Percentiles rank a stretch among this genome's conserved stretches.
Conservation (phyloP, 805 yeast species). For the Sugiyamaella floridensis region DNA sequence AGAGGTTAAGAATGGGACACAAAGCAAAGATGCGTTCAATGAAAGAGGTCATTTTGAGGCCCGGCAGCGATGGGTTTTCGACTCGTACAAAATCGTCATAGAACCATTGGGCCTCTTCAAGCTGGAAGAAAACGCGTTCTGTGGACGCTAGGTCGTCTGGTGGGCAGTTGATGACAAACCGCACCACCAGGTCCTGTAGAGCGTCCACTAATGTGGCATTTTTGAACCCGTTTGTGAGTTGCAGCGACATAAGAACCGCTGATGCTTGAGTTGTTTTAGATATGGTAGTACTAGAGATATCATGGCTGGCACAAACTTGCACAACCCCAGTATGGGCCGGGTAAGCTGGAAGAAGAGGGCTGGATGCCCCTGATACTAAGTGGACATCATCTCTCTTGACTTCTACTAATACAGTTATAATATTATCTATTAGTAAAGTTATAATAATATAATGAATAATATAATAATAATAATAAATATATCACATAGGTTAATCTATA, state of each 20-base stretch:
- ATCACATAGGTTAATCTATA: too few species aligned
- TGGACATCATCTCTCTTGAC: too few species aligned
- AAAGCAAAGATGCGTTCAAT: conserved; percentile 72
- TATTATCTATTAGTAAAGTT: too few species aligned
- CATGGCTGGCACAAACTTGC: conserved; percentile 1
- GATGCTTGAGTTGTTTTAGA: neutral
- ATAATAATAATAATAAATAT: too few species aligned
- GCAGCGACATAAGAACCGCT: conserved; percentile 15
- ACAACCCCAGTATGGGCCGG: too few species aligned
- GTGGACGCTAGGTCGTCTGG: conserved; percentile 78
- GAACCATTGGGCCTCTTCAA: conserved; percentile 98
- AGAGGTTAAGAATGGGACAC: conserved; percentile 41
- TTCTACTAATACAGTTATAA: too few species aligned
- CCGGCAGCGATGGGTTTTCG: conserved; percentile 68
- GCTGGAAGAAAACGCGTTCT: conserved; percentile 80
- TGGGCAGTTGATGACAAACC: conserved; percentile 89
- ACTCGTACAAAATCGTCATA: conserved; percentile 76
- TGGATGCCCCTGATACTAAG: too few species aligned
- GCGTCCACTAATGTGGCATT: conserved; percentile 20
- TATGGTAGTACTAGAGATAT: neutral
- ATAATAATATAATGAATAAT: too few species aligned
- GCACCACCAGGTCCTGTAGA: conserved; percentile 61
- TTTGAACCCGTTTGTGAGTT: conserved; percentile 9
- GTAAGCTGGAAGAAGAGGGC: too few species aligned
- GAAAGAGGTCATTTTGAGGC: conserved; percentile 69